phyloP scores from a whole-genome alignment of 2,329 filamentous ascomycete species.

The Hypoxylon sp. region DNA sequence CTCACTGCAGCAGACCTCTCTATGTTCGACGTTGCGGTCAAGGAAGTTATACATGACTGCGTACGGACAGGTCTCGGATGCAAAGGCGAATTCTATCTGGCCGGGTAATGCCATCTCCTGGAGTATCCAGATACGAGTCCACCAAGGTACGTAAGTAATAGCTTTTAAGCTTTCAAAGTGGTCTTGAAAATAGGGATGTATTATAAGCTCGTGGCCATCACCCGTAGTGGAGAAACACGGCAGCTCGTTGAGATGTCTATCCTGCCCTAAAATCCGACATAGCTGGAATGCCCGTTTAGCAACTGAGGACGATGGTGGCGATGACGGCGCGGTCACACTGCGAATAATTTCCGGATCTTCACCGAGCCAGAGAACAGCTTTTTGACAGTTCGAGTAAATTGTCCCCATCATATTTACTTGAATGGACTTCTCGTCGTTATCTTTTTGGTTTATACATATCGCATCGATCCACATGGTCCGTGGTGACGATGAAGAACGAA shows the following conservation, averaged over 20 bases:
- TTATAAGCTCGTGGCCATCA: neutral
- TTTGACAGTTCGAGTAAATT: conserved; percentile 19
- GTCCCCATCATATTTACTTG: conserved; percentile 25
- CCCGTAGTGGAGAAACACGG: conserved; percentile 6
- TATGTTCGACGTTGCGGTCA: no score
- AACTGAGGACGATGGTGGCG: neutral
- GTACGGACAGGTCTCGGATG: conserved; percentile 12
- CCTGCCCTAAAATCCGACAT: conserved; percentile 4
- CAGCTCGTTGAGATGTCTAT: conserved; percentile 13
- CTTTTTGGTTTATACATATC: conserved; percentile 27
- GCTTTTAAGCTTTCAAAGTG: conserved; percentile 14
- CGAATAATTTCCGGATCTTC: conserved; percentile 1
- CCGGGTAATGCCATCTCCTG: conserved; percentile 26
- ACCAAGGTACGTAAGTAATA: conserved; percentile 18
- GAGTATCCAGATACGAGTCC: conserved; percentile 32
- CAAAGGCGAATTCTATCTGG: conserved; percentile 11
- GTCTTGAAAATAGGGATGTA: conserved; percentile 1
- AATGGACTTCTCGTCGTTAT: conserved; percentile 20
- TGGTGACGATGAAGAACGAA: neutral
- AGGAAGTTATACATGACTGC: neutral
- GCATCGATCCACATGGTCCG: conserved; percentile 30
- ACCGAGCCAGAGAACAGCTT: conserved; percentile 17
- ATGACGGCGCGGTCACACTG: neutral
- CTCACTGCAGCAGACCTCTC: neutral
- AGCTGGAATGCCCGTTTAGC: conserved; percentile 13